These are phyloP conservation scores for Leonotis leonurus DNA, from an alignment of 257 asterid genomes.

Conservation along the genomic window DNA sequence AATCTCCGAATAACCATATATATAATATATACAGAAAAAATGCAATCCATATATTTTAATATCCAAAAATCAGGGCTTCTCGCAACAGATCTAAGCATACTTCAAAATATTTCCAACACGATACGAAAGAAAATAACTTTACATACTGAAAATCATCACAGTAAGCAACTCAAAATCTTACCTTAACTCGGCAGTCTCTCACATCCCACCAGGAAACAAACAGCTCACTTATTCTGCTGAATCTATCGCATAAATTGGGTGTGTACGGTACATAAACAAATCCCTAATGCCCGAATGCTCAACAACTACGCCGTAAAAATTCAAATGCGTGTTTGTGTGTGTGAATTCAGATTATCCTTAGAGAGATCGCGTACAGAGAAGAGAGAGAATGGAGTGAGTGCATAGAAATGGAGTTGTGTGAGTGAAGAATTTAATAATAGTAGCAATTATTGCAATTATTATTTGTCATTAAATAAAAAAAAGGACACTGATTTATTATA, in stretches of 20 bases:
- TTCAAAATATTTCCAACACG: slow-evolving; percentile 14
- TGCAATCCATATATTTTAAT: slow-evolving; percentile 13
- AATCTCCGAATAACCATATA: slow-evolving; percentile 22
- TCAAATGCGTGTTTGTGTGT: no score
- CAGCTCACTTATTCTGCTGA: slow-evolving; percentile 24
- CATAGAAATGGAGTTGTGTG: slow-evolving; percentile 31
- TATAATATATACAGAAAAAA: slow-evolving; percentile 19
- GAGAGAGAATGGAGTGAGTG: slow-evolving; percentile 25
- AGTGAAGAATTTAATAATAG: slow-evolving; percentile 36
- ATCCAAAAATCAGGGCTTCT: slow-evolving; percentile 24
- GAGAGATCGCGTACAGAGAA: slow-evolving; percentile 61
- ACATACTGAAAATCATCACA: slow-evolving; percentile 14
- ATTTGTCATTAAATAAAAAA: slow-evolving; percentile 33
- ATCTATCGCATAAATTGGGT: slow-evolving; percentile 19
- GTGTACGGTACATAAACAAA: slow-evolving; percentile 18
- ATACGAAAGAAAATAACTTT: no score
- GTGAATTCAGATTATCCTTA: slow-evolving; percentile 31
- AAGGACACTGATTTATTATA: slow-evolving; percentile 33
- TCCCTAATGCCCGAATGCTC: slow-evolving; percentile 36
- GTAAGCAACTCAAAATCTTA: slow-evolving; percentile 17
- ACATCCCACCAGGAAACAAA: slow-evolving; percentile 39
- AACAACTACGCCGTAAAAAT: slow-evolving; percentile 35
- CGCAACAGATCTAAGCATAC: slow-evolving; percentile 53
- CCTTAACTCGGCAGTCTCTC: slow-evolving; percentile 44
- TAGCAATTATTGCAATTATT: slow-evolving; percentile 44